phyloP scores from a whole-genome alignment of 177 flowering plant species.

The Vitis hybrid region DNA sequence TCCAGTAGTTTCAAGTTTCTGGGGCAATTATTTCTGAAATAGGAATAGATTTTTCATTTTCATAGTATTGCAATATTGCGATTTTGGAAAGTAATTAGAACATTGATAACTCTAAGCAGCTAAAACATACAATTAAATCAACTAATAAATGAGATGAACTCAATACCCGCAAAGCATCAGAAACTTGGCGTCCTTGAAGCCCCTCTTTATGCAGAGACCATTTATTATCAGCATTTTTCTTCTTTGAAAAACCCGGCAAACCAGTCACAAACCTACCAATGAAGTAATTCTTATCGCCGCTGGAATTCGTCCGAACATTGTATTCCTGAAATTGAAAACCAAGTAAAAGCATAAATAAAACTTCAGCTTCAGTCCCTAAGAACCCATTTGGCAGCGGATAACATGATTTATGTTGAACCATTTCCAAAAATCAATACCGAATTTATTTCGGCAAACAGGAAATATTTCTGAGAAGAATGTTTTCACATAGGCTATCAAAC shows the following conservation, averaged over 20 bases:
- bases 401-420: too few relatives aligned
- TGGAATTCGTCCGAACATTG: slow-evolving; percentile 74
- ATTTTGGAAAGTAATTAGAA: background rate
- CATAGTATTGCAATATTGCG: too few relatives aligned
- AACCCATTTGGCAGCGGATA: background rate
- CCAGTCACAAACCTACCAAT: slow-evolving; percentile 85
- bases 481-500: too few relatives aligned
- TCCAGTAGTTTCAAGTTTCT: too few relatives aligned
- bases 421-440: too few relatives aligned
- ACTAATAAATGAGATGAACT: background rate
- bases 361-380: background rate
- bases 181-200: slow-evolving; percentile 84
- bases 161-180: slow-evolving; percentile 81
- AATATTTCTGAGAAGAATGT: background rate
- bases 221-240: slow-evolving; percentile 73
- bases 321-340: slow-evolving; percentile 55
- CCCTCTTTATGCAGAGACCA: slow-evolving; percentile 91
- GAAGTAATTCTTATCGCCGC: slow-evolving; percentile 71
- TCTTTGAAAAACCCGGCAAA: slow-evolving; percentile 80
- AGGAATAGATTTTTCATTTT: too few relatives aligned
- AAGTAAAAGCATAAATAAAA: background rate
- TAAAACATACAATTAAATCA: background rate
- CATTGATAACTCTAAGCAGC: background rate
- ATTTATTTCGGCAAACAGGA: too few relatives aligned
- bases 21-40: too few relatives aligned